phyloP scores from a whole-genome alignment of 169 alveolate species.

The Cyclospora cayetanensis region DNA sequence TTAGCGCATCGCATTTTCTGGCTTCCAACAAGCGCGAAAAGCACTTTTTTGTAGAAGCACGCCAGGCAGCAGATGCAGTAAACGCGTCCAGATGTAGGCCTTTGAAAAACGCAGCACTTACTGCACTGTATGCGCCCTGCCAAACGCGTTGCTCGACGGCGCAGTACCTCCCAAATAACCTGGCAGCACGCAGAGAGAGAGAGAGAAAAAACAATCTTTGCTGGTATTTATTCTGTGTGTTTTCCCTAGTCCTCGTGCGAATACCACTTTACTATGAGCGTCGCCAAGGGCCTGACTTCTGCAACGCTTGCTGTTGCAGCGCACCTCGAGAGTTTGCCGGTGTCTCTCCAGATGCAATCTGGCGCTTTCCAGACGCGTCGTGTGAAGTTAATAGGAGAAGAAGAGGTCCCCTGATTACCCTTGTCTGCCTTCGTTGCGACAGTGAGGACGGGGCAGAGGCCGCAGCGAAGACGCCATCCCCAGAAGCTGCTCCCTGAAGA shows the following conservation, averaged over 20 bases:
- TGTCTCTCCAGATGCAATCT: neutral
- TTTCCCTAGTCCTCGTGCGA: no score
- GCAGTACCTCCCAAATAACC: neutral
- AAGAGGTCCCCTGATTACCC: neutral
- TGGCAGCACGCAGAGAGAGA: neutral
- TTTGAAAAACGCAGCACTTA: neutral
- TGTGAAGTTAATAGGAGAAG: neutral
- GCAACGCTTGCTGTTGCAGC: neutral
- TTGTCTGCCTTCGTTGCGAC: conserved; percentile 19
- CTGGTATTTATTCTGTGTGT: no score
- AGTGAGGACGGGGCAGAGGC: neutral
- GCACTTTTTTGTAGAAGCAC: no score
- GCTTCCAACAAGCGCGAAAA: no score
- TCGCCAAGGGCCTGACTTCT: neutral
- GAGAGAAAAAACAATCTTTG: neutral
- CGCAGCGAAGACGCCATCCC: conserved; percentile 25
- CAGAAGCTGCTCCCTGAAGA: neutral
- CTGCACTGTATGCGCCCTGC: neutral
- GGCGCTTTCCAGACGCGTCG: neutral
- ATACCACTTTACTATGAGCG: no score
- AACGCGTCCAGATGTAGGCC: no score
- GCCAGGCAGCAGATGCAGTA: no score
- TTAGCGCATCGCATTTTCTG: no score
- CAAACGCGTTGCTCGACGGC: neutral
- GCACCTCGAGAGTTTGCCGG: neutral